Base-by-base conservation (phyloP, 139 green algal genomes). In the Gonium pectorale region DNA sequence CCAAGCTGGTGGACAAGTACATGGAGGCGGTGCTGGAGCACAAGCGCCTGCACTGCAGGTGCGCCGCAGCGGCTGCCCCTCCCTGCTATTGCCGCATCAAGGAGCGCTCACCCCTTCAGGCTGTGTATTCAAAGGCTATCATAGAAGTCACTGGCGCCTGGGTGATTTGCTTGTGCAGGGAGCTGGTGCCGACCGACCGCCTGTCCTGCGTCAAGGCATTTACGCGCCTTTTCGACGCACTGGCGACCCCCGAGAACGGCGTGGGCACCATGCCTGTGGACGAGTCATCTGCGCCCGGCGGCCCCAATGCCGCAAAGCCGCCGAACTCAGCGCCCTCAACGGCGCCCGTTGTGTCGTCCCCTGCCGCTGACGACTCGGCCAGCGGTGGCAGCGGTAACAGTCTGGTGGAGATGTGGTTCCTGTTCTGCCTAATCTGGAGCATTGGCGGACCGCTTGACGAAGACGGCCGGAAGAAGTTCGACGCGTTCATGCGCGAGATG, bases 381-480 rank as follows among this genome's bases (percentile, higher is more conserved):
- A 89, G 89, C 27, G 94, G 96, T 52, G 43, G 84, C 43, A 89
- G 91, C 72, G 67, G 87, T 24, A n/a, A 66, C 37, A 91, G 66
- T 62, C 77, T 95, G 77, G 89, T 96, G 26, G 95, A 98, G 87
- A 86, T 95, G 44, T 95, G 90, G 90, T 97, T 97, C 89, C 89
- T 95, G 80, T 98, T 96, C 87, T 91, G 80, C 66, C 66, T 98
- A 31, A 95, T 97, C 75, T 98, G 95, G 95, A 92, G 93, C 44
- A 84, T 98, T 5, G 95, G 95, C 17, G 95, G 90, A 8, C 86
- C 88, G 17, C 79, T 97, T 59, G 91, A 94, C 70, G 91, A 96
- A 67, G 92, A 94, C 19, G 91, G 93, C 0, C 88, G 95, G 80
- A 95, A 95, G 75, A 91, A 94, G 83, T 95, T 94, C 71, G 90